Base-by-base conservation (phyloP, 2,329 filamentous ascomycete species). In the Truncatella angustata region DNA sequence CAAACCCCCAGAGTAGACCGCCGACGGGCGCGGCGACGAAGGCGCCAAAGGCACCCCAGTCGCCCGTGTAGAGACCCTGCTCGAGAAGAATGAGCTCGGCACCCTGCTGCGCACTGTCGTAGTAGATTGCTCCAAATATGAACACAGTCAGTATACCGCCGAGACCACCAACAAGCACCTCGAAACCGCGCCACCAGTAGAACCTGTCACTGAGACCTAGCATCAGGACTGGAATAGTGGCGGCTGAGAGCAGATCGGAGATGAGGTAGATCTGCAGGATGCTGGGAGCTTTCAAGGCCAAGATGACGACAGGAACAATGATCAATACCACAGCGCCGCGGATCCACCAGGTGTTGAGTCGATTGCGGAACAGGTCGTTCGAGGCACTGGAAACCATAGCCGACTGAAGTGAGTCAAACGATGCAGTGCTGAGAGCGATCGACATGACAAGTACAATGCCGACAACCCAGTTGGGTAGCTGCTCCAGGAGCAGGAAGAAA, bases 331-430 rank as follows among this genome's bases (percentile, higher is more conserved):
- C 88, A 36, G 76, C 76, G 16, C 64, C 77, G 43, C 90, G 86
- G 59, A 93, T 87, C 67, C 77, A 81, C 82, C 88, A 89, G 58
- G 92, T 81, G 62, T 85, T 86, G 51, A 94, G 81, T 54, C 80
- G 82, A 77, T 94, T 94, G 61, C 89, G 85, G 79, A 93, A 93
- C 12, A 94, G 71, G 65, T 94, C 90, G 73, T 93, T 93, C 58
- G 87, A 91, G 12, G 86, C 87, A 0, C 87, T 88, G n/a, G 87
- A 90, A 6, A 93, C 86, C 86, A 94, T 91, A 59, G 90, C 87
- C 2, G 85, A 88, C 70, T 93, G 90, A 34, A 93, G 77, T 56
- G 81, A 87, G 74, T 94, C 90, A 57, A 94, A 93, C 0, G 89
- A 84, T 0, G 90, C 86, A 3, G 87, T 90, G 62, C 84, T 88